Evolutionary conservation across 495 filamentous ascomycete species (phyloP).

Genomic region (Niebla homalea): DNA sequence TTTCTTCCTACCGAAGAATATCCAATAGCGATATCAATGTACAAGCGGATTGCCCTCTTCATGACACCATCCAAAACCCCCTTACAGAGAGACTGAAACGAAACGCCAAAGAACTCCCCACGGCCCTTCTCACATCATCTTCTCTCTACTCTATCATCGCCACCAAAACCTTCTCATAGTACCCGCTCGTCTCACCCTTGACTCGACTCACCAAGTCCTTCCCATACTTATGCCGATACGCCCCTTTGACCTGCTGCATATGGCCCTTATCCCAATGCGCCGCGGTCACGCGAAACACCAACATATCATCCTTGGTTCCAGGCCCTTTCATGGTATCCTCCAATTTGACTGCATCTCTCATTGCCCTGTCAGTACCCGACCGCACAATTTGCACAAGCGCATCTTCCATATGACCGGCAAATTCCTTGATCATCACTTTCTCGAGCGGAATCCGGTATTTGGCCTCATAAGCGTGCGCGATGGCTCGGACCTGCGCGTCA

Average conservation of each 20-base stretch:
- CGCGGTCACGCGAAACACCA: conserved; percentile 61
- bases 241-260: conserved; percentile 57
- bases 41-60: no score
- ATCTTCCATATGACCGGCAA: conserved; percentile 84
- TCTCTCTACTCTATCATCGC: conserved; percentile 23
- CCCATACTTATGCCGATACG: conserved; percentile 52
- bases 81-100: no score
- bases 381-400: conserved; percentile 67
- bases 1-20: no score
- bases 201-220: conserved; percentile 52
- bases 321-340: conserved; percentile 77
- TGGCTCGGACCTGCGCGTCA: conserved; percentile 69
- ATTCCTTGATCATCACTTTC: conserved; percentile 61
- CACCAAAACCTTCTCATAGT: conserved; percentile 60
- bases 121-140: no score
- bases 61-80: no score
- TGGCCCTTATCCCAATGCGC: conserved; percentile 66
- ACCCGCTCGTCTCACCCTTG: conserved; percentile 71
- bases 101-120: no score
- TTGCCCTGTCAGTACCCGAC: conserved; percentile 63
- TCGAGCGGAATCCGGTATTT: conserved; percentile 54
- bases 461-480: conserved; percentile 53
- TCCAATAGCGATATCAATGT: no score
- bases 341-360: conserved; percentile 64
- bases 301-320: conserved; percentile 72